Evolutionary conservation across 257 asterid genomes (phyloP).

Genomic region (Cordia subcordata): DNA sequence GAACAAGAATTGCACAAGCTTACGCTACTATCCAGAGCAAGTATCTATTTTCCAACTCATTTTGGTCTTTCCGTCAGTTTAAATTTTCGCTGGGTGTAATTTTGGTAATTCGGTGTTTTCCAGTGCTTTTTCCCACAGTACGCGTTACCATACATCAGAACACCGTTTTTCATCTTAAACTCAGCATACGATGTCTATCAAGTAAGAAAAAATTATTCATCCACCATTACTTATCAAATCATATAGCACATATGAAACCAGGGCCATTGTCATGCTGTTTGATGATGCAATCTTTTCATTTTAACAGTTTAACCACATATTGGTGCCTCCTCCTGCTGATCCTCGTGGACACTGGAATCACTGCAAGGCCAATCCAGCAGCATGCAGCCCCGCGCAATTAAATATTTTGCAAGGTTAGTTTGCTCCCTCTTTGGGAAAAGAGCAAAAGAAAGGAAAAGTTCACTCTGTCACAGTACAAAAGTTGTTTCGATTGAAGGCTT

Average conservation of each 20-base stretch:
- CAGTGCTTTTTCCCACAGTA: slow-evolving; percentile 98
- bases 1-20: slow-evolving; percentile 56
- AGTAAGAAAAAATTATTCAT: slow-evolving; percentile 40
- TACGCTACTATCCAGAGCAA: slow-evolving; percentile 39
- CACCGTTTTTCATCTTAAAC: slow-evolving; percentile 86
- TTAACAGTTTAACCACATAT: slow-evolving; percentile 63
- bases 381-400: slow-evolving; percentile 53
- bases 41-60: slow-evolving; percentile 27
- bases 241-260: not conserved
- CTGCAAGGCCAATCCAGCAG: slow-evolving; percentile 63
- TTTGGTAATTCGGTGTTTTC: slow-evolving; percentile 12
- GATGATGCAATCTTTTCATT: slow-evolving; percentile 7
- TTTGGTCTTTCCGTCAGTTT: slow-evolving; percentile 3
- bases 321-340: slow-evolving; percentile 92
- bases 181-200: slow-evolving; percentile 88
- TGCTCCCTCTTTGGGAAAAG: not conserved
- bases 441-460: too few relatives aligned
- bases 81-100: slow-evolving; percentile 1
- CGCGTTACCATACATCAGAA: slow-evolving; percentile 51
- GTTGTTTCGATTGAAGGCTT: too few relatives aligned
- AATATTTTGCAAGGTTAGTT: slow-evolving; percentile 66
- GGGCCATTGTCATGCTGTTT: slow-evolving; percentile 9
- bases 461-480: too few relatives aligned
- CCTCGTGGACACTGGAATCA: slow-evolving; percentile 85
- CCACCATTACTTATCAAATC: too few relatives aligned